Percentiles rank a stretch among this genome's conserved stretches.
Conservation (phyloP, 2,329 filamentous ascomycete species). For the Colletotrichum euphorbiae region DNA sequence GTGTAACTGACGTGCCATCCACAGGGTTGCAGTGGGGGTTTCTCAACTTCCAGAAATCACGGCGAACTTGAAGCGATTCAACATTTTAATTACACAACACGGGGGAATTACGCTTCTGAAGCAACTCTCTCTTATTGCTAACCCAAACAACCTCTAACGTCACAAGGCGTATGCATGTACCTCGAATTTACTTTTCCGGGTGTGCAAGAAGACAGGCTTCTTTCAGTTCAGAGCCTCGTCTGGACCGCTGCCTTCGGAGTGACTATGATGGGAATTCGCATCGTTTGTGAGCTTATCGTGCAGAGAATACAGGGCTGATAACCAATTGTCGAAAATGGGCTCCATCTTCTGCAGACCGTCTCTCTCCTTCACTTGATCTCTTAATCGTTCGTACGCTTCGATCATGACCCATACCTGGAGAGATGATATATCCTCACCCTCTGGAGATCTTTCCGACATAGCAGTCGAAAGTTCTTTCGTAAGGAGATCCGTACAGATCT, state of each 20-base stretch:
- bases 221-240: constrained; percentile 16
- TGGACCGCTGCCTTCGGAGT: constrained; percentile 43
- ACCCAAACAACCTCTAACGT: background rate
- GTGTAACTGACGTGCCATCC: too few relatives aligned
- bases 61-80: too few relatives aligned
- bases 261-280: constrained; percentile 11
- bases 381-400: constrained; percentile 66
- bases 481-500: constrained; percentile 64
- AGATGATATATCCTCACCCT: constrained; percentile 52
- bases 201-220: too few relatives aligned
- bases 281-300: constrained; percentile 56
- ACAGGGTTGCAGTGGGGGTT: too few relatives aligned
- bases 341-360: constrained; percentile 48
- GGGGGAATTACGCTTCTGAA: too few relatives aligned
- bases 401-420: constrained; percentile 69
- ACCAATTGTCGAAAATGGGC: constrained; percentile 63
- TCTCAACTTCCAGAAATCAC: too few relatives aligned
- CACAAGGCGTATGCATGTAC: background rate
- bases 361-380: constrained; percentile 52
- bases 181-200: background rate
- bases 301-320: constrained; percentile 60
- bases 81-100: too few relatives aligned
- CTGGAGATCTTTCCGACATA: constrained; percentile 45
- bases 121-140: too few relatives aligned
- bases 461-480: constrained; percentile 61